Evolutionary conservation across 306 rosid species (phyloP), one percentile per base, ranked within the genome.

Genomic region (Pyrus pyrifolia): DNA sequence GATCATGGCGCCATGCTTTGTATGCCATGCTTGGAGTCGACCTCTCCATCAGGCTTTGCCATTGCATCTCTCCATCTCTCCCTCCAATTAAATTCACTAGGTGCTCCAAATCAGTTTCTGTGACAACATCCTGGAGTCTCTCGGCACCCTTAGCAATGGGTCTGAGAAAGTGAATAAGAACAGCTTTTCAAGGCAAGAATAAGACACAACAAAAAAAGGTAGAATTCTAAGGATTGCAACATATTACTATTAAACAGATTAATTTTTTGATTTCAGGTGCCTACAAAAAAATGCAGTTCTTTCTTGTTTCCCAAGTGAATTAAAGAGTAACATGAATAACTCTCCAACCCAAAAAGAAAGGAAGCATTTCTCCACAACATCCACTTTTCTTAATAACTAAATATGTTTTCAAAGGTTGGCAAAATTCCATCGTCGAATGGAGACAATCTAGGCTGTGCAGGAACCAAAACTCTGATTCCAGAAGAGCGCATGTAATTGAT

Each of bases 1-100:
- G 97, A 59, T 96, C 98, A 85, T 87, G 91, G 75, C 97, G 97
- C 99, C 98, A 96, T 49, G 97, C 98, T 82, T 91, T 90, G 84
- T 96, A 96, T 35, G 90, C 83, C 87, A 96, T 85, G 75, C 79
- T 88, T 38, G 89, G 85, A 69, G 96, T 92, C 40, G 97, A 89
- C 77, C 83, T 89, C 70, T 88, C 91, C 99, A 96, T 89, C 87
- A 92, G 73, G 84, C 80, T 76, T 78, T 96, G 99, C 98, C 99
- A 92, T 72, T 96, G 98, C 84, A 85, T 84, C 83, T 84, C 91
- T 71, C 88, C 90, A 70, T 78, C 88, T 71, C 86, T 89, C 70
- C 93, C 96, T 82, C 87, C 90, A 67, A 92, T 88, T 73, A 96
- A 89, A 72, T 88, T 85, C 65, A 89, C 80, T 68, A 96, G 85